A percentile compares a stretch with the other conserved stretches of the same genome.
phyloP scores from a whole-genome alignment of 1,284 basidiomycete species.

The Xerocomus cyaneibrunnescens region DNA sequence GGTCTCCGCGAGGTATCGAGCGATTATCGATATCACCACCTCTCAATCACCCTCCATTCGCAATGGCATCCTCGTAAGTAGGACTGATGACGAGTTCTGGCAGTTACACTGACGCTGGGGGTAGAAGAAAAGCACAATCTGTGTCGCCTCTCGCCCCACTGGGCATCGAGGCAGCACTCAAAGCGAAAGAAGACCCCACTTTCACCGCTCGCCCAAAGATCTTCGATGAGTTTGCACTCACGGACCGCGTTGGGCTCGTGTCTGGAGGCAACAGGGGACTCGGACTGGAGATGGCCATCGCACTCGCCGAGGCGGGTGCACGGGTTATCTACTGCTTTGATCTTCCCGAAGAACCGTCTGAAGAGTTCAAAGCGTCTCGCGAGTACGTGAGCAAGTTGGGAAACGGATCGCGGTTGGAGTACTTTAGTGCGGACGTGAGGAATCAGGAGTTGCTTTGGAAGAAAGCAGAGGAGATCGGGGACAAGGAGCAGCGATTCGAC shows the following conservation, averaged over 20 bases:
- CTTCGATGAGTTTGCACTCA: constrained; percentile 72
- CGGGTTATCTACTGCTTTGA: constrained; percentile 77
- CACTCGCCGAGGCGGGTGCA: constrained; percentile 75
- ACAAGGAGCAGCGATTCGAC: constrained; percentile 65
- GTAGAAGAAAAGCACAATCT: constrained; percentile 38
- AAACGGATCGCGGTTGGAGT: constrained; percentile 56
- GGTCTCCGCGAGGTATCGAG: no score
- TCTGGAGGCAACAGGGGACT: constrained; percentile 81
- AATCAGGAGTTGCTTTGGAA: constrained; percentile 60
- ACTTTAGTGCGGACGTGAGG: constrained; percentile 63
- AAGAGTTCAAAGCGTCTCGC: constrained; percentile 62
- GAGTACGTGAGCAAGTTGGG: constrained; percentile 53
- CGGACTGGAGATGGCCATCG: constrained; percentile 80
- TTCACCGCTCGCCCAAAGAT: constrained; percentile 47
- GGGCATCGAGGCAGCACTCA: constrained; percentile 60
- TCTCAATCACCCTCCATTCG: background rate
- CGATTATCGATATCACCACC: constrained; percentile 3
- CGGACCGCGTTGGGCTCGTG: constrained; percentile 73
- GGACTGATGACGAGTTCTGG: background rate
- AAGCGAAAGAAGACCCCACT: constrained; percentile 38
- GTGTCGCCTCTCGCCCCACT: constrained; percentile 56
- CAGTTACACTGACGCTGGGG: background rate
- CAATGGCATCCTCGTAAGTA: constrained; percentile 25
- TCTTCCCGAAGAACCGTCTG: constrained; percentile 60
- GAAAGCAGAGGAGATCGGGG: constrained; percentile 57